Base-by-base conservation (phyloP, 2,329 filamentous ascomycete species). In the Setomelanomma holmii region DNA sequence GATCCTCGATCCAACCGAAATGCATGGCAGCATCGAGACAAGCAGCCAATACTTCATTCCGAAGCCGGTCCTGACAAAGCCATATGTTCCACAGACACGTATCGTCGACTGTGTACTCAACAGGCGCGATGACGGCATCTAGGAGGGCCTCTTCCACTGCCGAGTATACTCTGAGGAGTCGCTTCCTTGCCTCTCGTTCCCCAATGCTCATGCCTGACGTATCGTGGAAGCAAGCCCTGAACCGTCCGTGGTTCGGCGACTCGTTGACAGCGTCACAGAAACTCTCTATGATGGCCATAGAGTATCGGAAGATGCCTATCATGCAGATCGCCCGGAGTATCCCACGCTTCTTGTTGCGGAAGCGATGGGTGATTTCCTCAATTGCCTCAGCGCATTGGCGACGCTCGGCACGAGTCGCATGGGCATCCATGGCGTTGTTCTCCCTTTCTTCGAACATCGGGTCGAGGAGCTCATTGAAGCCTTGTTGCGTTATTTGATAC, bases 391-490 rank as follows among this genome's bases (percentile, higher is more conserved):
- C 56, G 21, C 54, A 46, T 39, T 55, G 55, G 17, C 66, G 64
- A 22, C 73, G 72, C 38, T 74, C 66, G 5, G 45, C 47, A 41
- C 68, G 67, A 14, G 67, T 69, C 20, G 60, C 63, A 17, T 84
- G 83, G 10, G 87, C 87, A 48, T 86, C 82, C 53, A 95, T 66
- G 76, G 91, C 87, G 16, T 90, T 73, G 57, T 93, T 87, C 73
- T 98, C 93, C 59, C 89, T 88, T 4, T 83, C 80, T 61, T 89
- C 89, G 78, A 99, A 99, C 0, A 99, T 81, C 1, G 87, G 83
- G 67, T 98, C 91, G 0, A 99, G 84, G 2, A 98, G 80, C 75
- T 98, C 92, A 67, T 98, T 97, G 77, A 96, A 91, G 0, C 91
- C 89, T 73, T 96, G 89, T 73, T 97, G 92, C 0, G 91, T 92